Evolutionary conservation across 441 rosid species (phyloP).

Genomic region (Pelargonium cotyledonis): DNA sequence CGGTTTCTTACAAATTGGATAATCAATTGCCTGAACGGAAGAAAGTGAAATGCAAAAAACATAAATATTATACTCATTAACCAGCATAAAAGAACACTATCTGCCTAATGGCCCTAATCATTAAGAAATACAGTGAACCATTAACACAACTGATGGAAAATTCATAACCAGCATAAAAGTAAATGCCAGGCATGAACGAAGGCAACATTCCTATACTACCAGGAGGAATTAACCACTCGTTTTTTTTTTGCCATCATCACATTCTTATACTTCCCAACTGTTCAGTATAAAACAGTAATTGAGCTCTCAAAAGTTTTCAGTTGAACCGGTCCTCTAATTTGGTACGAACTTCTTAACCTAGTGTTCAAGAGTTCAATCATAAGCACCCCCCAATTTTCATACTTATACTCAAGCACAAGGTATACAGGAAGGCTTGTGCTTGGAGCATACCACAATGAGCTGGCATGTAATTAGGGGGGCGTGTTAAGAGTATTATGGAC

Average conservation of each 20-base stretch:
- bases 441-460: neutral
- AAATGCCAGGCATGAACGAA: neutral
- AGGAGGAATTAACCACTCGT: too few species aligned
- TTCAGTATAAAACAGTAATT: neutral
- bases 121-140: conserved; percentile 2
- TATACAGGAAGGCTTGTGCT: conserved; percentile 1
- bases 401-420: neutral
- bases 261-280: neutral
- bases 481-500: neutral
- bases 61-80: neutral
- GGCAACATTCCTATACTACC: neutral
- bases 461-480: neutral
- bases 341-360: neutral
- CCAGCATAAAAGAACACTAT: neutral
- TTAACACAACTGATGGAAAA: neutral
- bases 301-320: neutral
- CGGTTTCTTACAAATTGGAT: conserved; percentile 69
- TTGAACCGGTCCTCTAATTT: neutral
- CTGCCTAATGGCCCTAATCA: neutral
- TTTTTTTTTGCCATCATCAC: neutral
- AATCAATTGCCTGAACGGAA: conserved; percentile 64
- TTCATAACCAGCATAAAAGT: neutral
- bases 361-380: neutral
- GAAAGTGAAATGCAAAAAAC: conserved; percentile 12
- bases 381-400: neutral